A percentile compares a stretch with the other conserved stretches of the same genome.
Conservation (phyloP, 257 asterid species). For the Plantago ovata region DNA sequence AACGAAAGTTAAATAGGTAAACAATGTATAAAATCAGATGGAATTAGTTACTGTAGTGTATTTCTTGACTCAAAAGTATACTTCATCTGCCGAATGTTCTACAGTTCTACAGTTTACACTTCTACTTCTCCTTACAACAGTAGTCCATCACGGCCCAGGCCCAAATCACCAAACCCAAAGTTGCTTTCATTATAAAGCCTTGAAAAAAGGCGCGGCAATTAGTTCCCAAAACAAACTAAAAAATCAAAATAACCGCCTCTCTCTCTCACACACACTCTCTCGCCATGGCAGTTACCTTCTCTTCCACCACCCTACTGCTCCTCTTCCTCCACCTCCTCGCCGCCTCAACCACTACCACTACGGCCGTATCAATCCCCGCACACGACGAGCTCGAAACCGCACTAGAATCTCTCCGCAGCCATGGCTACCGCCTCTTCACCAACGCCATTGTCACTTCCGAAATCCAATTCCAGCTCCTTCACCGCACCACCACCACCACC, state of each 20-base stretch:
- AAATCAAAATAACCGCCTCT: constrained; percentile 21
- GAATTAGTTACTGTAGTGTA: no score
- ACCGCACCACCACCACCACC: constrained; percentile 18
- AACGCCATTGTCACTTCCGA: constrained; percentile 66
- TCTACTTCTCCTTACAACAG: no score
- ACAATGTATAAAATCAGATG: no score
- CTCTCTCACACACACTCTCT: constrained; percentile 5
- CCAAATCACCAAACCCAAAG: no score
- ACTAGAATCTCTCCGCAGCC: constrained; percentile 29
- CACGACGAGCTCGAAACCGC: constrained; percentile 29
- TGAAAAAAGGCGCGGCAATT: no score
- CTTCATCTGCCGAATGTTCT: no score
- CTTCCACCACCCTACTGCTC: constrained; percentile 19
- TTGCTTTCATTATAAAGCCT: no score
- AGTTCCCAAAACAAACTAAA: constrained; percentile 16
- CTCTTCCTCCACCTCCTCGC: constrained; percentile 12
- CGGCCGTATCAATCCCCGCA: constrained; percentile 10
- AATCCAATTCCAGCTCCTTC: constrained; percentile 50
- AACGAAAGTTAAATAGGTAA: no score
- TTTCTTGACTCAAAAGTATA: no score
- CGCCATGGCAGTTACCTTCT: constrained; percentile 19
- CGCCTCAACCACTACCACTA: constrained; percentile 16
- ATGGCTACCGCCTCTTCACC: constrained; percentile 56
- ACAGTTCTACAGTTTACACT: no score
- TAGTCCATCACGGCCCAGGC: no score